Evolutionary conservation across 352 stramenopile genomes (phyloP).

Genomic region (Pythium sp.): DNA sequence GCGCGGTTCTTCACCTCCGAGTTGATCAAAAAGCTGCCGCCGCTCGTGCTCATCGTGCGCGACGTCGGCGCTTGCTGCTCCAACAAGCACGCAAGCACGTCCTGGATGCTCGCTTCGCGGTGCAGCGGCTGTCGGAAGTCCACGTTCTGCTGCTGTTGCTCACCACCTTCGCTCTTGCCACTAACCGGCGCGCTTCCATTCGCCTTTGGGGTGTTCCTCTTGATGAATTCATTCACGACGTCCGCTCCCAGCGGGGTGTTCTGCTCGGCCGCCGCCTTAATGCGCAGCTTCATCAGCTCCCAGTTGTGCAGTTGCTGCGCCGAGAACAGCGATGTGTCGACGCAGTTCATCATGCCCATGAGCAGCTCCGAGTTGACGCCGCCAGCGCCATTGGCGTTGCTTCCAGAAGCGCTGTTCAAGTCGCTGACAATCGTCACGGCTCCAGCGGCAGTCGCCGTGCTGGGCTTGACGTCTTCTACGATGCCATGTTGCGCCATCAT

Average conservation of each 20-base stretch:
- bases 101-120: conserved; percentile 73
- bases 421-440: not conserved
- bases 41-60: conserved; percentile 43
- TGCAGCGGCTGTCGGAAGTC: conserved; percentile 59
- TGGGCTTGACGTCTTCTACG: not conserved
- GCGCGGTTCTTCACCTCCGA: conserved; percentile 51
- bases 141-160: conserved; percentile 18
- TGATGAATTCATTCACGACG: conserved; percentile 27
- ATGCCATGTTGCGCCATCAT: conserved; percentile 10
- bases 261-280: conserved; percentile 49
- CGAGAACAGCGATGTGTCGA: conserved; percentile 81
- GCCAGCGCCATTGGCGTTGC: conserved; percentile 1
- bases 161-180: conserved; percentile 12
- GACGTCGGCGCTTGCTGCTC: conserved; percentile 60
- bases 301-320: conserved; percentile 69
- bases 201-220: conserved; percentile 39
- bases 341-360: conserved; percentile 85
- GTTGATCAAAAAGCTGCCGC: conserved; percentile 52
- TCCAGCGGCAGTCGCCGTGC: not conserved
- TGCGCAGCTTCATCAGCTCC: conserved; percentile 73
- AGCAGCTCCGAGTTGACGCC: conserved; percentile 73
- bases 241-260: conserved; percentile 35
- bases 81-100: conserved; percentile 70
- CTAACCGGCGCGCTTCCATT: conserved; percentile 18
- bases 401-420: not conserved